Evolutionary conservation across 192 early-diverging fungal species (phyloP), one percentile per base, ranked within the genome.

Genomic region (Coemansia sp.): DNA sequence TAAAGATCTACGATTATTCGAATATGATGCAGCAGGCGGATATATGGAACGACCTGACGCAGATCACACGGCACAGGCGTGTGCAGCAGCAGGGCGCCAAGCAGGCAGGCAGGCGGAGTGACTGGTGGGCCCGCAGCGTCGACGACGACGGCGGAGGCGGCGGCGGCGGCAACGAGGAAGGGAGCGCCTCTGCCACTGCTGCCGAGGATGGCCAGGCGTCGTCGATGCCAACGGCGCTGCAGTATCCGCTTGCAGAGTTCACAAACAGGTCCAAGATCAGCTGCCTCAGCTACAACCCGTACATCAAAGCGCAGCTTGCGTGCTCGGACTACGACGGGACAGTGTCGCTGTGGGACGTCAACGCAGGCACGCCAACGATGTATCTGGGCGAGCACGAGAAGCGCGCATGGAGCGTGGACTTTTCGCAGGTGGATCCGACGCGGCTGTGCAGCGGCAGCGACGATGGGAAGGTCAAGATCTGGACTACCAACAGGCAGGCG

Each of bases 301-400:
- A 92, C 68, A 87, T 92, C 59, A 93, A 95, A 81, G 83, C 87
- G 10, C 87, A 91, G 58, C 82, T 99, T n/a, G 88, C 86, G 23
- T 89, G 91, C 53, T 91, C 93, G 1, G 96, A 99, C 74, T 97
- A 96, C 66, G 94, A 96, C 61, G 95, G 95, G 6, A 83, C 92
- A 3, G 88, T 99, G 15, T 86, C 89, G 23, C 67, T 99, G 13
- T 97, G 95, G 95, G 95, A 98, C 73, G 85, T 87, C 2, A 74
- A 79, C 20, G 85, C 86, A 9, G 93, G 94, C 23, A 63, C 73
- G 17, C 71, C 85, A 38, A 85, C 88, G 2, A 67, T 76, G 52
- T 76, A 74, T 7, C 90, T 91, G 79, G 86, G 92, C 58, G 96
- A 98, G 69, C 96, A 98, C 71, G 92, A 95, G 66, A 91, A 92